Base-by-base conservation (phyloP, 345 rosid species). In the Euphorbia peplus region DNA sequence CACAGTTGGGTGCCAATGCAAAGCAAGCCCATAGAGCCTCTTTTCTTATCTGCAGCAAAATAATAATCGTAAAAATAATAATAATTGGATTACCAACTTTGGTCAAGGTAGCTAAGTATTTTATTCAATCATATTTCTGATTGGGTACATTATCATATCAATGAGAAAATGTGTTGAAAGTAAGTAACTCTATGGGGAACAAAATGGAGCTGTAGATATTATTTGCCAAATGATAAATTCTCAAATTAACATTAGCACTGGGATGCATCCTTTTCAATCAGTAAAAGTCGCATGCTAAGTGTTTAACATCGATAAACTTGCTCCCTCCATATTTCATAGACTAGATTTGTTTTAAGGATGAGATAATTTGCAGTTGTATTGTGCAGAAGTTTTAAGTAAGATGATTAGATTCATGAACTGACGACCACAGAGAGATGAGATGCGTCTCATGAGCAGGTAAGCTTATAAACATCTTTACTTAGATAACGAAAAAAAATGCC, bases 11-110 rank as follows among this genome's bases (percentile, higher is more conserved):
- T 47, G 80, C 82, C 98, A 93, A 84, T 3, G 98, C 95, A 83
- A 78, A 85, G 80, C 92, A 83, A 70, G 97, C 90, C 96, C 96
- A 91, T 44, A 91, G 78, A 28, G 97, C 97, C 76, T 89, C 96
- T 80, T 93, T 91, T 82, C 98, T 80, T 60, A 88, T 85, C 98
- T 93, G 88, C 76, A 70, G n/a, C 67, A 61, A 48, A 53, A 66
- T 32, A 6, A 32, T n/a, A n/a, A n/a, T n/a, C n/a, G n/a, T n/a
- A 32, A 2, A 32, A 32, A 32, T 32, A 32, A 32, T n/a, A n/a
- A 32, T 32, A 51, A 6, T 59, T 30, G 52, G 56, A 61, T 48
- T 15, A 67, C 18, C 18, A 57, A 52, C 46, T 46, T 54, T 30
- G 35, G n/a, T n/a, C 3, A 30, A 19, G 26, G 22, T 8, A 25